These are phyloP conservation scores for Colletotrichum spaethianum DNA, from an alignment of 2,329 filamentous ascomycete species.

Conservation along the genomic window DNA sequence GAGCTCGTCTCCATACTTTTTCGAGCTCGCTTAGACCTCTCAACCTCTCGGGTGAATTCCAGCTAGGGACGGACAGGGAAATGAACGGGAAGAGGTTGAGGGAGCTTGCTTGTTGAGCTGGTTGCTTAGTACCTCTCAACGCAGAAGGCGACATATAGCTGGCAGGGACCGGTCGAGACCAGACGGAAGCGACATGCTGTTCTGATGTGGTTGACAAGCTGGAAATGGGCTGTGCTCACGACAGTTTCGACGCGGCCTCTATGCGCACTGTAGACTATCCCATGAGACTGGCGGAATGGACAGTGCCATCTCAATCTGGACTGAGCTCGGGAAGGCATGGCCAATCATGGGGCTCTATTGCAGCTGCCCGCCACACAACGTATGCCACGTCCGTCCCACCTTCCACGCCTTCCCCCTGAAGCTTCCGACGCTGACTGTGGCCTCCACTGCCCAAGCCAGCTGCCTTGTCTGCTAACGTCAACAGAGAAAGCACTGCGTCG, in stretches of 20 bases:
- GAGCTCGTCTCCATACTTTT: slow-evolving; percentile 24
- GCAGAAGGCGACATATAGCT: background rate
- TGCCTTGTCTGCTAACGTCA: slow-evolving; percentile 21
- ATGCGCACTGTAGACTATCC: background rate
- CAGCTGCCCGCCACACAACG: slow-evolving; percentile 21
- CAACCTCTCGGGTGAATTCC: slow-evolving; percentile 24
- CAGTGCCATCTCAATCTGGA: background rate
- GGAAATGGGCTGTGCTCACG: background rate
- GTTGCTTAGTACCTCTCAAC: background rate
- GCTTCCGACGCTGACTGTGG: slow-evolving; percentile 10
- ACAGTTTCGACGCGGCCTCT: background rate
- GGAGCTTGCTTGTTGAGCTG: slow-evolving; percentile 1
- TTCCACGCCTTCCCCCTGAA: background rate
- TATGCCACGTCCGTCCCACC: slow-evolving; percentile 36
- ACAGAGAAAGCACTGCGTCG: slow-evolving; percentile 12
- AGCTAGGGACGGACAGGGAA: background rate
- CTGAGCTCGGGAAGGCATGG: too few relatives aligned
- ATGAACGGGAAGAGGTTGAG: background rate
- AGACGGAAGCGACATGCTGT: slow-evolving; percentile 2
- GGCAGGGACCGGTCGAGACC: slow-evolving; percentile 1
- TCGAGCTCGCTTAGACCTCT: background rate
- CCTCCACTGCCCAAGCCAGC: slow-evolving; percentile 21
- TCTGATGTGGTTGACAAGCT: slow-evolving; percentile 9
- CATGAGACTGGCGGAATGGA: background rate
- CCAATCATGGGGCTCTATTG: slow-evolving; percentile 25